phyloP scores from a whole-genome alignment of 768 basidiomycete genomes.

The Suillus alpinus region DNA sequence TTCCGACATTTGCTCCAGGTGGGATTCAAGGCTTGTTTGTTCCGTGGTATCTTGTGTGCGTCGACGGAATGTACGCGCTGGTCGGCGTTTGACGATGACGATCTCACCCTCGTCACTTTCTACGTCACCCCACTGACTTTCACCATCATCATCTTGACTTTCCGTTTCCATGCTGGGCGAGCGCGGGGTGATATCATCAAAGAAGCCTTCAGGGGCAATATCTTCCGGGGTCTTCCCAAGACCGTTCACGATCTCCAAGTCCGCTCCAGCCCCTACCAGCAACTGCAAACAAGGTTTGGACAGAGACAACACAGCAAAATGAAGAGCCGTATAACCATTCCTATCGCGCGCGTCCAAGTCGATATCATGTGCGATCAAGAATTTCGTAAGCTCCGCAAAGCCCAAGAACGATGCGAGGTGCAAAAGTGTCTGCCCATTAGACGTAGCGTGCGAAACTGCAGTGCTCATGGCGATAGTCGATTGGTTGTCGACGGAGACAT shows the following conservation, averaged over 20 bases:
- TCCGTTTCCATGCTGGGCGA: slow-evolving; percentile 22
- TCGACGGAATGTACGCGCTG: slow-evolving; percentile 35
- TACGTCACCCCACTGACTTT: slow-evolving; percentile 66
- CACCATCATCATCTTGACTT: slow-evolving; percentile 40
- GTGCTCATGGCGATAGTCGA: slow-evolving; percentile 40
- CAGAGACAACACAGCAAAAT: slow-evolving; percentile 73
- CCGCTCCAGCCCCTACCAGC: slow-evolving; percentile 79
- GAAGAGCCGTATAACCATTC: slow-evolving; percentile 88
- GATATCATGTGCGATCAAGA: slow-evolving; percentile 68
- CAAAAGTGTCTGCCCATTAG: slow-evolving; percentile 81
- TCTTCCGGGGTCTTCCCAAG: slow-evolving; percentile 71
- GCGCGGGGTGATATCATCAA: slow-evolving; percentile 35
- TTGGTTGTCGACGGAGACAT: slow-evolving; percentile 51
- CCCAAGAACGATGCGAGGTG: slow-evolving; percentile 84
- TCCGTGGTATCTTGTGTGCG: slow-evolving; percentile 19
- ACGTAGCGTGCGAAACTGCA: slow-evolving; percentile 70
- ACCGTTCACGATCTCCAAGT: slow-evolving; percentile 69
- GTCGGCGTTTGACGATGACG: slow-evolving; percentile 26
- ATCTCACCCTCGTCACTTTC: slow-evolving; percentile 62
- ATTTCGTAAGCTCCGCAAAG: slow-evolving; percentile 64
- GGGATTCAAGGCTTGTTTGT: slow-evolving; percentile 1
- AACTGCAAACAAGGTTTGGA: slow-evolving; percentile 62
- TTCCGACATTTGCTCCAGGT: slow-evolving; percentile 3
- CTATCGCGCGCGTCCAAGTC: slow-evolving; percentile 84
- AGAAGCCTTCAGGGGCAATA: slow-evolving; percentile 44